Conservation (phyloP, 2,329 filamentous ascomycete species). For the Diaporthe helianthi region DNA sequence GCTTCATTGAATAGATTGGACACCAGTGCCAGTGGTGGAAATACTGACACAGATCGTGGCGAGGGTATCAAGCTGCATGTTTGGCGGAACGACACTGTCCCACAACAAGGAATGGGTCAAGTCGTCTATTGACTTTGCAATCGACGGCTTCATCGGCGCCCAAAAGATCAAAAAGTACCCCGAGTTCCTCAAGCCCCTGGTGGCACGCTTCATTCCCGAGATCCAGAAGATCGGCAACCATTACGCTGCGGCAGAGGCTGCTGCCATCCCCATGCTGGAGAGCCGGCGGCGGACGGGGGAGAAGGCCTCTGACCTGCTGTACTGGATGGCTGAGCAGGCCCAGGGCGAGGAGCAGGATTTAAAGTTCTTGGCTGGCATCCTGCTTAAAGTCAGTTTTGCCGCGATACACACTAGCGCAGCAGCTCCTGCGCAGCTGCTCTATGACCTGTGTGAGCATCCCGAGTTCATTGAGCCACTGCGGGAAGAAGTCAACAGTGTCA, state of each 20-base stretch:
- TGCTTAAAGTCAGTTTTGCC: conserved; percentile 54
- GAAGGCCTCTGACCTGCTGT: conserved; percentile 38
- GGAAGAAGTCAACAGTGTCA: conserved; percentile 53
- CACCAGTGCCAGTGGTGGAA: conserved; percentile 37
- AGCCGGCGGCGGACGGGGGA: conserved; percentile 25
- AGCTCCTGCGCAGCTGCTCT: conserved; percentile 55
- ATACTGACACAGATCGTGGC: conserved; percentile 40
- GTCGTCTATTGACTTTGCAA: conserved; percentile 41
- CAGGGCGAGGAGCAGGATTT: conserved; percentile 15
- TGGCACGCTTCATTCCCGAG: conserved; percentile 39
- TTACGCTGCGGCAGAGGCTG: conserved; percentile 37
- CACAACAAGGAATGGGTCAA: conserved; percentile 43
- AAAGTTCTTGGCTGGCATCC: conserved; percentile 43
- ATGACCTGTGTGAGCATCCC: conserved; percentile 57
- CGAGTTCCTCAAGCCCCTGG: conserved; percentile 39
- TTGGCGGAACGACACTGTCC: conserved; percentile 38
- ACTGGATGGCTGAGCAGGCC: conserved; percentile 39
- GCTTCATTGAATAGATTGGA: conserved; percentile 26
- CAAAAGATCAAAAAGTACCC: conserved; percentile 37
- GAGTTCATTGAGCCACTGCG: conserved; percentile 58
- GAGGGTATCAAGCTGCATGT: conserved; percentile 42
- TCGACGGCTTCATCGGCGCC: conserved; percentile 41
- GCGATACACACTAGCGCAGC: conserved; percentile 59
- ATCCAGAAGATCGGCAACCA: conserved; percentile 41
- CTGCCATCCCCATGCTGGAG: conserved; percentile 40